Evolutionary conservation across 1,284 basidiomycete species (phyloP).

Genomic region (Cutaneotrichosporon dermatis): DNA sequence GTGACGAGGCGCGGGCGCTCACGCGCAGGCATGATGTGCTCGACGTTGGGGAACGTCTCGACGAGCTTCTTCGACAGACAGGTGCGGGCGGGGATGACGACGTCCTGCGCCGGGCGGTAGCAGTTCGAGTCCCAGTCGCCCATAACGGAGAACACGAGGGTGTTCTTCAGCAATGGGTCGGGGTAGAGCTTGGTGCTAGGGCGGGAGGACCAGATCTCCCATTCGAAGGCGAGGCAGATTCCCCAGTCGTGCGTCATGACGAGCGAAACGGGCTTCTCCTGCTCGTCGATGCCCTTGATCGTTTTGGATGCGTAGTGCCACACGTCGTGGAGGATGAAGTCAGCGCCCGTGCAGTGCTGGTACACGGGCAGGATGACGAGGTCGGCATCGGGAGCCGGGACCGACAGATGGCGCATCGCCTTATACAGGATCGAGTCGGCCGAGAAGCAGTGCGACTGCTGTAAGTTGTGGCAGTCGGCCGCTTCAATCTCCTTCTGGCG

Average conservation of each 20-base stretch:
- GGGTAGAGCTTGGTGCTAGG: slow-evolving; percentile 30
- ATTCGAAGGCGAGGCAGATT: slow-evolving; percentile 44
- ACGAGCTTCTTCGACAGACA: slow-evolving; percentile 35
- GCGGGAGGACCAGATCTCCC: slow-evolving; percentile 46
- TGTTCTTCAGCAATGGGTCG: slow-evolving; percentile 41
- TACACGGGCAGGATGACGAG: slow-evolving; percentile 50
- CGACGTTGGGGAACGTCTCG: slow-evolving; percentile 34
- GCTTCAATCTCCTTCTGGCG: slow-evolving; percentile 37
- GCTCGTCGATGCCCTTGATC: slow-evolving; percentile 39
- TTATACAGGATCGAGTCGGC: slow-evolving; percentile 47
- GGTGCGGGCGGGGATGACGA: slow-evolving; percentile 47
- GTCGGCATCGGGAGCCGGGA: slow-evolving; percentile 48
- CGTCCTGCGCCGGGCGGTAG: slow-evolving; percentile 47
- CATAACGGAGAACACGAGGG: slow-evolving; percentile 46
- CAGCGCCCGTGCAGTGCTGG: slow-evolving; percentile 40
- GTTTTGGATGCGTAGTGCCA: slow-evolving; percentile 37
- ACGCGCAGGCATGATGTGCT: slow-evolving; percentile 31
- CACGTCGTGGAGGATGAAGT: slow-evolving; percentile 47
- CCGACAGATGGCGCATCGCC: slow-evolving; percentile 41
- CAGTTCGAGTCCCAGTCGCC: slow-evolving; percentile 46
- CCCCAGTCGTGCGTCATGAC: slow-evolving; percentile 53
- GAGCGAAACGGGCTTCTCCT: slow-evolving; percentile 38
- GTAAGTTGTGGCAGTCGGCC: slow-evolving; percentile 40
- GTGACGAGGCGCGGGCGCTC: slow-evolving; percentile 38
- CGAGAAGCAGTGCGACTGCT: slow-evolving; percentile 44